These are phyloP conservation scores for Solanum stenotomum DNA, from an alignment of 257 asterid genomes.

Conservation along the genomic window DNA sequence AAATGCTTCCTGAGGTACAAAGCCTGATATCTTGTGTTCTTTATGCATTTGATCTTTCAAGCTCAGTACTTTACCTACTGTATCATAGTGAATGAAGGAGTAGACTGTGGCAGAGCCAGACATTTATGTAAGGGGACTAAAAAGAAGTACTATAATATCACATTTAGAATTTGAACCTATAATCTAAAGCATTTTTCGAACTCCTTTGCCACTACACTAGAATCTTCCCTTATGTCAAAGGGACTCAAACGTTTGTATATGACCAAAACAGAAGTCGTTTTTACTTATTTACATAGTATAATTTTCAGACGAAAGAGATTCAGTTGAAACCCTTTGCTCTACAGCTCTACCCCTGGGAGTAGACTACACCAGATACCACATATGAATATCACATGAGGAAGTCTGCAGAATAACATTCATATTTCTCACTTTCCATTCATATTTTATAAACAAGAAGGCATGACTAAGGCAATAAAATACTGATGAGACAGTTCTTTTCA, in stretches of 20 bases:
- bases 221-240: background rate
- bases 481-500: background rate
- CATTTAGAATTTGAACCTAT: background rate
- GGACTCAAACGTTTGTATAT: background rate
- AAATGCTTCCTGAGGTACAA: background rate
- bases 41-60: background rate
- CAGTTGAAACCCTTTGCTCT: background rate
- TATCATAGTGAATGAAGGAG: background rate
- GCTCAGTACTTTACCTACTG: background rate
- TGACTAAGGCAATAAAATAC: background rate
- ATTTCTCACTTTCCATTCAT: background rate
- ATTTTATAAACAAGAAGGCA: background rate
- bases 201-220: background rate
- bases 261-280: background rate
- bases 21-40: background rate
- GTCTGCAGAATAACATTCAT: background rate
- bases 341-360: background rate
- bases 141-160: background rate
- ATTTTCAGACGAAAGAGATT: background rate
- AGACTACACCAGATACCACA: background rate
- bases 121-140: background rate
- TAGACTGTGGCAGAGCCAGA: background rate
- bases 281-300: background rate
- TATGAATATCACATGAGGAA: background rate
- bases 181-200: background rate